phyloP scores from a whole-genome alignment of 1,139 yeast genomes.

The Candida mesenterica region DNA sequence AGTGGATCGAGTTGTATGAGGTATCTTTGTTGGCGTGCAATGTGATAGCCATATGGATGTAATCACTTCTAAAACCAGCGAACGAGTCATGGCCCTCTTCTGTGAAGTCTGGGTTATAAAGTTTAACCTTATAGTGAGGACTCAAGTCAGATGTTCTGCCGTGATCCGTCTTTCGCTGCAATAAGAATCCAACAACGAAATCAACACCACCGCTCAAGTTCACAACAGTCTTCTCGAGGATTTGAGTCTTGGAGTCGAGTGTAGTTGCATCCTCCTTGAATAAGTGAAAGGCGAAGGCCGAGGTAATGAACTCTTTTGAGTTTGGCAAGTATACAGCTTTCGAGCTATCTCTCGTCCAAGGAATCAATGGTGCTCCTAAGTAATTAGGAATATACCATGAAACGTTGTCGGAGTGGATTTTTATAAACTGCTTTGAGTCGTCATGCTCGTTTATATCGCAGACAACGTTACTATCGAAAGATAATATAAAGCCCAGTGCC shows the following conservation, averaged over 20 bases:
- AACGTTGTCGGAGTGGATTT: conserved; percentile 36
- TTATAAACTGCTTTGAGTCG: conserved; percentile 37
- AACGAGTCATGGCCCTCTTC: conserved; percentile 66
- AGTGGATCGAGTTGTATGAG: conserved; percentile 43
- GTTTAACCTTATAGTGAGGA: conserved; percentile 70
- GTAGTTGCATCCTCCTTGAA: conserved; percentile 23
- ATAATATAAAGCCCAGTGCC: conserved; percentile 41
- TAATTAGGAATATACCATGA: conserved; percentile 60
- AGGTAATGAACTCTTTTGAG: conserved; percentile 40
- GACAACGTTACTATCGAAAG: conserved; percentile 36
- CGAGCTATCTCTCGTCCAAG: conserved; percentile 57
- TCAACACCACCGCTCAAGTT: conserved; percentile 60
- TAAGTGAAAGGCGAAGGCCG: conserved; percentile 54
- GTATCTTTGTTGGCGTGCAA: conserved; percentile 50
- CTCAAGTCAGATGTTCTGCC: conserved; percentile 51
- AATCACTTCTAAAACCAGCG: conserved; percentile 73
- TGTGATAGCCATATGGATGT: conserved; percentile 73
- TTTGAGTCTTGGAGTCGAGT: conserved; percentile 17
- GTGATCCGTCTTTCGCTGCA: conserved; percentile 46
- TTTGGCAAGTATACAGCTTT: conserved; percentile 45
- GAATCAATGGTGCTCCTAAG: conserved; percentile 53
- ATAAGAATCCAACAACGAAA: conserved; percentile 56
- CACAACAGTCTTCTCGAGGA: conserved; percentile 53
- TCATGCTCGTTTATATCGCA: conserved; percentile 44
- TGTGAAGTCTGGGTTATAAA: conserved; percentile 64